Base-by-base conservation (phyloP, 306 rosid species). In the Cicer cuneatum region DNA sequence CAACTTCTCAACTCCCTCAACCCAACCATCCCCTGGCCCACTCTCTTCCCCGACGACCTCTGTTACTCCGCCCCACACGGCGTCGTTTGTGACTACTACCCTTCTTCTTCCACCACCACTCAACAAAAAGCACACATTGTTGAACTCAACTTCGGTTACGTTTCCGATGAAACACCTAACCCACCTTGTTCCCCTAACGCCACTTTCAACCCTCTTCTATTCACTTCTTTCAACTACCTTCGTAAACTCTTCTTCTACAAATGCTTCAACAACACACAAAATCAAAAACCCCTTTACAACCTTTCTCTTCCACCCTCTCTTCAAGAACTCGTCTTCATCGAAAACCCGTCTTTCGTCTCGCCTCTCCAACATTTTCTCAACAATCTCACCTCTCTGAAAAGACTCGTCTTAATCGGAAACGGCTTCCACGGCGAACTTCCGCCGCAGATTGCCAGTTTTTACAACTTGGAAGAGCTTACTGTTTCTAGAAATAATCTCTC, bases 241-340 rank as follows among this genome's bases (percentile, higher is more conserved):
- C 85, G 87, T 2, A 93, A 87, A 85, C 93, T 93, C 63, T 88
- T 89, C 88, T 88, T 93, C 65, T 93, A 89, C 78, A 84, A 80
- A 40, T 93, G 97, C 85, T 93, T 93, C 87, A 85, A 89, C 80
- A 71, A 35, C 81, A 16, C 77, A 10, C 8, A 15, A 70, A 54
- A 24, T 8, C 8, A 15, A 67, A 54, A 24, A n/a, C 45, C 10
- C 5, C 69, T 13, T 0, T 38, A 4, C 13, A 6, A 2, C 1
- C 8, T 33, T 4, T 7, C 21, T 0, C 12, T 39, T 0, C 64
- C 77, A 1, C 15, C 59, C 70, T 47, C 66, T 11, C 83, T 93
- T 6, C 84, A 89, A 54, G 97, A 93, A 79, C 86, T 91, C 1
- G 91, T 91, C 6, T 88, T 89, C 64, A 71, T 93, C 18, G 87